Evolutionary conservation across 495 filamentous ascomycete genomes (phyloP).

Genomic region (Xylaria flabelliformis): DNA sequence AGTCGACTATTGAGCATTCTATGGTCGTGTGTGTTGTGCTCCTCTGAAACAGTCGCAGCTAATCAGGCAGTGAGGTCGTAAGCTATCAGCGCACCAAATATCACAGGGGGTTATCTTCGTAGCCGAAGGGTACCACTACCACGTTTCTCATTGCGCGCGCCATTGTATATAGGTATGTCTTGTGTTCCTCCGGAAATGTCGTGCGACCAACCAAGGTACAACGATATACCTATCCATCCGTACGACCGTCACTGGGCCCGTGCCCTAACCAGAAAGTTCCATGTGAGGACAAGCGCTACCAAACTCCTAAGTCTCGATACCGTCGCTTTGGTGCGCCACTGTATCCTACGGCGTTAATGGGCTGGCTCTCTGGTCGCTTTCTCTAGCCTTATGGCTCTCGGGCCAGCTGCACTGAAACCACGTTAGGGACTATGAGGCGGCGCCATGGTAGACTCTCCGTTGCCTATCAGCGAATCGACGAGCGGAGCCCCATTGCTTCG

Average conservation of each 20-base stretch:
- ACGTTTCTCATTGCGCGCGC: constrained; percentile 19
- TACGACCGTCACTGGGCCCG: constrained; percentile 1
- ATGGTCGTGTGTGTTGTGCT: background rate
- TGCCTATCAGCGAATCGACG: background rate
- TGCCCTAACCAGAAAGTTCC: background rate
- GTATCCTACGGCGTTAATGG: constrained; percentile 10
- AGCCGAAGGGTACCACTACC: constrained; percentile 10
- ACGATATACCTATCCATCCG: background rate
- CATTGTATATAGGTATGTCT: constrained; percentile 12
- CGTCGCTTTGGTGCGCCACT: background rate
- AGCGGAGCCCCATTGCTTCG: background rate
- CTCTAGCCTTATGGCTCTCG: constrained; percentile 9
- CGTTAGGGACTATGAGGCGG: background rate
- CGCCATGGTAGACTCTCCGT: background rate
- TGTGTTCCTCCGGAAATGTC: constrained; percentile 10
- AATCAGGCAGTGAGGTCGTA: background rate
- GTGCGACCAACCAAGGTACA: constrained; percentile 2
- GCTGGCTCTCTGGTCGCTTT: background rate
- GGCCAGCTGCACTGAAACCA: background rate
- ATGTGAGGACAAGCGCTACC: background rate
- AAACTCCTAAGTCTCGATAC: background rate
- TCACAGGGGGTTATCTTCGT: background rate
- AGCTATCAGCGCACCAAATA: background rate
- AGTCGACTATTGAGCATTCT: constrained; percentile 15
- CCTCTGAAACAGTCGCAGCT: constrained; percentile 11